Evolutionary conservation across 768 basidiomycete species (phyloP), one percentile per base, ranked within the genome.

Genomic region (Mycena galopus): DNA sequence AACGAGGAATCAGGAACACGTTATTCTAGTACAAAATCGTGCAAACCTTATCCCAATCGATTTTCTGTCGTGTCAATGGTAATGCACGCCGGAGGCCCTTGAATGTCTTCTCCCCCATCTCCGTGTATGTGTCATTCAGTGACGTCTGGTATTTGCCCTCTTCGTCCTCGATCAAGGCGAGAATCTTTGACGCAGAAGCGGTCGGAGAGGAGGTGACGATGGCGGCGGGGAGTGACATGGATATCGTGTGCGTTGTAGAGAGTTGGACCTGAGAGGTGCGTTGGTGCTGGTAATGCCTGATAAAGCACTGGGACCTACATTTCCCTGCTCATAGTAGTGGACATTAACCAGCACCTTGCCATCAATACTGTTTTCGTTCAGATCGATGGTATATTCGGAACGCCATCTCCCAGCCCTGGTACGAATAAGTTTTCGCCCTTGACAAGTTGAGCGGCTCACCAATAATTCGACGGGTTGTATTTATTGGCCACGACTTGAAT

Each of bases 251-350:
- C 7, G 85, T 90, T 16, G 96, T 93, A 30, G 91, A 87, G 35
- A 99, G 88, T 88, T 99, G 98, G 35, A 98, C 97, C 95, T 98
- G 75, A 23, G 53, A 27, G 51, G 1, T 19, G 50, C 68, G 44
- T 69, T 33, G 47, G 70, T 53, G 51, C 6, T 61, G 19, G 47
- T 25, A 12, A 29, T 37, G 17, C 7, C 23, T 21, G 39, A 59
- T 12, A 30, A 37, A 25, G 37, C 55, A 23, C n/a, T n/a, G n/a
- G 39, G 30, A 55, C 91, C 61, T 66, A 97, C 96, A 79, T 97
- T 97, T 75, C 97, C 97, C 79, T 98, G 96, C 81, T 99, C 98
- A 78, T 97, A 99, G 79, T 99, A 99, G 81, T 99, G 98, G 16
- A 98, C 92, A 77, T 96, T 94, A 53, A 94, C 88, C 10, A 92